phyloP scores from a whole-genome alignment of 495 filamentous ascomycete species.

The Penicillium longicatenatum region DNA sequence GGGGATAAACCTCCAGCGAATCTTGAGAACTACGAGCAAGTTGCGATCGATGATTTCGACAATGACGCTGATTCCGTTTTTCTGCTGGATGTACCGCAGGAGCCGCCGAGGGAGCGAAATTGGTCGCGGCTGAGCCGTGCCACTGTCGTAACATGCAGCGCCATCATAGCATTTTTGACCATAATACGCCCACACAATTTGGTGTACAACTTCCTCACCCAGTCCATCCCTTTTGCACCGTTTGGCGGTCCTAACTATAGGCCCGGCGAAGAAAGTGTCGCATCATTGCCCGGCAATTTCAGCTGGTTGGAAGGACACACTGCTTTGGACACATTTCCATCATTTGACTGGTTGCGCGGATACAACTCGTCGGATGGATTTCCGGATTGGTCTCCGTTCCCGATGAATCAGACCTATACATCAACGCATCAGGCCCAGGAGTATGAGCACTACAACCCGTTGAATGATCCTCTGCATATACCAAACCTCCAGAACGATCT shows the following conservation, averaged over 20 bases:
- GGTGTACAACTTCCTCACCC: conserved; percentile 15
- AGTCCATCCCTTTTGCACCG: conserved; percentile 16
- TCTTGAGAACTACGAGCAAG: conserved; percentile 13
- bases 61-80: conserved; percentile 12
- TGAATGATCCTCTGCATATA: conserved; percentile 35
- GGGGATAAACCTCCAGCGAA: conserved; percentile 1
- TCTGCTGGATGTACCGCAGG: conserved; percentile 6
- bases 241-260: conserved; percentile 12
- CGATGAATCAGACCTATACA: background rate
- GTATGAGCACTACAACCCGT: conserved; percentile 31
- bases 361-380: conserved; percentile 5
- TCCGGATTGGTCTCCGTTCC: conserved; percentile 22
- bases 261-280: conserved; percentile 1
- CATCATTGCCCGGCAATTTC: conserved; percentile 1
- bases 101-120: background rate
- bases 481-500: conserved; percentile 38
- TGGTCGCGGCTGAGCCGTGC: conserved; percentile 3
- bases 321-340: conserved; percentile 18
- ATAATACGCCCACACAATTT: conserved; percentile 17
- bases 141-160: conserved; percentile 2
- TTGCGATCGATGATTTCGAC: conserved; percentile 19
- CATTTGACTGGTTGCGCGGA: conserved; percentile 18
- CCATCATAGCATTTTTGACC: conserved; percentile 7
- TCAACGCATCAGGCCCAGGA: background rate
- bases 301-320: conserved; percentile 13